phyloP scores from a whole-genome alignment of 2,329 filamentous ascomycete genomes.

The Ceratocystis variospora region DNA sequence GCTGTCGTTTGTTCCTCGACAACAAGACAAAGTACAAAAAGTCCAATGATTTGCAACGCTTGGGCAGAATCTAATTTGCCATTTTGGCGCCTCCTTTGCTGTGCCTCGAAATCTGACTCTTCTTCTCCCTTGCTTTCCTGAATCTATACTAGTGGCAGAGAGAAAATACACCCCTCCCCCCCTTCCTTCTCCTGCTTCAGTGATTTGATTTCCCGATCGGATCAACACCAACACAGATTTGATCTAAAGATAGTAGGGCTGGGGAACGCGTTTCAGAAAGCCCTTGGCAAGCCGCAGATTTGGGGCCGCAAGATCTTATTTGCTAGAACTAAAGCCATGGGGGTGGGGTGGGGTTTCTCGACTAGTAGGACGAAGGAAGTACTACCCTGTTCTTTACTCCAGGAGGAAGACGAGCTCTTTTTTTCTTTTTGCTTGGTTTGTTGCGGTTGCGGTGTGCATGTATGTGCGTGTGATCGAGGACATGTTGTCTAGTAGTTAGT shows the following conservation, averaged over 20 bases:
- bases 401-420: background rate
- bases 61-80: background rate
- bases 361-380: background rate
- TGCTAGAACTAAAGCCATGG: background rate
- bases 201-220: constrained; percentile 3
- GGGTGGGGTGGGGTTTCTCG: background rate
- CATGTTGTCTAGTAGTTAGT: too few species aligned
- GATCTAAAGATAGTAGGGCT: constrained; percentile 6
- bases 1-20: background rate
- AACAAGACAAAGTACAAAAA: background rate
- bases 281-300: constrained; percentile 1
- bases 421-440: background rate
- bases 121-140: background rate
- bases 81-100: constrained; percentile 2
- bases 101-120: background rate
- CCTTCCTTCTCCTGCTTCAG: background rate
- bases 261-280: background rate
- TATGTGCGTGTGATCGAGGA: background rate
- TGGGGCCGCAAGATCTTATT: constrained; percentile 3
- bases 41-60: constrained; percentile 5
- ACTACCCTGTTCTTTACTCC: background rate
- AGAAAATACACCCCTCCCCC: background rate
- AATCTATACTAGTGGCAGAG: background rate
- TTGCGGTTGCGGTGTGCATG: background rate
- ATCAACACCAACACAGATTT: background rate